Percentiles rank a stretch among this genome's conserved stretches.
Evolutionary conservation across 2,329 filamentous ascomycete species (phyloP).

Genomic region (Xylaria polymorpha): DNA sequence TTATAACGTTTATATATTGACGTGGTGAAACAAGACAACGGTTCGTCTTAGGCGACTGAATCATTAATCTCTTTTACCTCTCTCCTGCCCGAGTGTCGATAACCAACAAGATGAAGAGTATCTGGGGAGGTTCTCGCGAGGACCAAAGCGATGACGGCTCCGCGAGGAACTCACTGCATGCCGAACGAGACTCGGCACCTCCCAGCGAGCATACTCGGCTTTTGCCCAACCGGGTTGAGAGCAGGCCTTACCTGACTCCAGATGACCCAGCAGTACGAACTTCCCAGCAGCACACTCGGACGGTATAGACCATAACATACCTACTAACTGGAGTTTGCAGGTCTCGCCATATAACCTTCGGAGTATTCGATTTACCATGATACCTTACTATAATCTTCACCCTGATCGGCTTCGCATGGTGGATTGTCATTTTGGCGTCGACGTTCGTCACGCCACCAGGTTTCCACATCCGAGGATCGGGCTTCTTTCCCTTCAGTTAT

Average conservation of each 20-base stretch:
- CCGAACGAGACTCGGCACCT: slow-evolving; percentile 37
- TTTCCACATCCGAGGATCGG: slow-evolving; percentile 87
- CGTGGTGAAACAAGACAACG: slow-evolving; percentile 9
- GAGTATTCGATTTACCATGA: slow-evolving; percentile 83
- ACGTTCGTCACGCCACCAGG: slow-evolving; percentile 91
- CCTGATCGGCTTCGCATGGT: slow-evolving; percentile 85
- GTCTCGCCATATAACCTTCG: slow-evolving; percentile 87
- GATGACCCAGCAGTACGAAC: slow-evolving; percentile 80
- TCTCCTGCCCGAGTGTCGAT: slow-evolving; percentile 11
- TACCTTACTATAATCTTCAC: slow-evolving; percentile 83
- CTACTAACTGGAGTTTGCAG: slow-evolving; percentile 40
- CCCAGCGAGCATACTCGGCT: slow-evolving; percentile 71
- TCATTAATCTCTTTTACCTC: neutral
- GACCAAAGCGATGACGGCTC: slow-evolving; percentile 38
- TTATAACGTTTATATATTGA: slow-evolving; percentile 17
- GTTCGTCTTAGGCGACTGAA: slow-evolving; percentile 20
- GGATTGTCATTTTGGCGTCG: slow-evolving; percentile 87
- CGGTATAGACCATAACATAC: slow-evolving; percentile 18
- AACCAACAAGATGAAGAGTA: slow-evolving; percentile 45
- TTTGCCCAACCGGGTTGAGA: slow-evolving; percentile 73
- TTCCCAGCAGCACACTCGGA: neutral
- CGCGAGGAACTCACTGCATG: slow-evolving; percentile 41
- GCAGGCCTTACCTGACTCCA: slow-evolving; percentile 72
- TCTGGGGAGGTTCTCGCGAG: slow-evolving; percentile 46
- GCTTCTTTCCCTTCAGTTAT: slow-evolving; percentile 89